Conservation (phyloP, 1,139 yeast genomes). For the Yamadazyma buinensis region DNA sequence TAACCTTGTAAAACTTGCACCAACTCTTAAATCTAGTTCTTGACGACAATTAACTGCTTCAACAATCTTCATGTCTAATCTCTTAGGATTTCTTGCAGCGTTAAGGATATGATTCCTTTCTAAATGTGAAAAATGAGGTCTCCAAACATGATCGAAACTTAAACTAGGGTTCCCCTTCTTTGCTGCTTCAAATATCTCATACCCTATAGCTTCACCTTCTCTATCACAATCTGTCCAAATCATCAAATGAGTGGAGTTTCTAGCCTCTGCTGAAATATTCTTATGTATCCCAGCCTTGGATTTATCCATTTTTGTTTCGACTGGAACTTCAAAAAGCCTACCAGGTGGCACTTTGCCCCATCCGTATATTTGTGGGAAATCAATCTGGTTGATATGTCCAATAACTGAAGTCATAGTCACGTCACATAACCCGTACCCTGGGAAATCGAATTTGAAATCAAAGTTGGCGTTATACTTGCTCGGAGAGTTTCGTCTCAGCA, state of each 20-base stretch:
- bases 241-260: constrained; percentile 60
- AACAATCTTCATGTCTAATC: constrained; percentile 65
- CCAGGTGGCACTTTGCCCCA: constrained; percentile 75
- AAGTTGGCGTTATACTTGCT: constrained; percentile 75
- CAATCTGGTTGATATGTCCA: constrained; percentile 73
- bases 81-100: constrained; percentile 70
- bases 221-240: constrained; percentile 99
- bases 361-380: constrained; percentile 57
- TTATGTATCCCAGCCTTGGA: constrained; percentile 11
- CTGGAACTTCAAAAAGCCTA: constrained; percentile 64
- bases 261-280: constrained; percentile 68
- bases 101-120: constrained; percentile 67
- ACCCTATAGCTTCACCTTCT: constrained; percentile 96
- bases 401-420: constrained; percentile 91
- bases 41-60: constrained; percentile 82
- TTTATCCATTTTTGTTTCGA: constrained; percentile 39
- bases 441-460: constrained; percentile 66
- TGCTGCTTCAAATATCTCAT: constrained; percentile 75
- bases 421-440: constrained; percentile 58
- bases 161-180: constrained; percentile 48
- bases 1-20: constrained; percentile 83
- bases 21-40: constrained; percentile 87
- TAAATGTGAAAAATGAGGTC: constrained; percentile 87
- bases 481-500: constrained; percentile 43
- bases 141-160: constrained; percentile 45